Base-by-base conservation (phyloP, 768 basidiomycete genomes). In the Pleurotus ostreatus region DNA sequence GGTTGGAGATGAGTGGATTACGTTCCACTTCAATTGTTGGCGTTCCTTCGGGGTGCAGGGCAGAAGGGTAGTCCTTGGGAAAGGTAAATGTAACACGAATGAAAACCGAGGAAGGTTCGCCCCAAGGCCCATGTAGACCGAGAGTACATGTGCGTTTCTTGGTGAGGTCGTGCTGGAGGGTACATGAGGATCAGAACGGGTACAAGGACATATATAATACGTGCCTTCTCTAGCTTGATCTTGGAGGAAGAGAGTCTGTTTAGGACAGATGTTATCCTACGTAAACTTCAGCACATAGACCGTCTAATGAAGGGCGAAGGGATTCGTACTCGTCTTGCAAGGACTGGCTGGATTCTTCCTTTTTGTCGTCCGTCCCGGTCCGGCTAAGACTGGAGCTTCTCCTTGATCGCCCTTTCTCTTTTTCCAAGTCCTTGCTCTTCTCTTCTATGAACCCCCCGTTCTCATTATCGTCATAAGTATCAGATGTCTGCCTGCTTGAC, bases 101-200 rank as follows among this genome's bases (percentile, higher is more conserved):
- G 71, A 92, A 94, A 5, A 89, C 88, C 16, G 86, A 88, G 9
- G 86, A 87, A 0, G 80, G 82, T 55, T 88, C 88, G n/a, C 90
- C 92, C 94, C 94, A 95, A 2, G 93, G 94, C 2, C 92, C 92
- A 60, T 92, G 85, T 43, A 98, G 73, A 3, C 92, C 90, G 46
- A 97, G 77, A 1, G 92, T 94, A 62, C 92, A 91, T 12, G 84
- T 88, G 8, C 92, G 83, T 62, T 80, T 84, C 66, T 88, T 89
- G 6, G 77, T 75, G 39, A 89, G 72, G 55, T 89, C 88, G 45
- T 83, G 82, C 86, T 88, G 60, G 2, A 49, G 48, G 41, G 46
- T 15, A 61, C 30, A 9, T 41, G 30, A 13, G 63, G 51, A 30
- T n/a, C 46, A 5, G 26, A n/a, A 12, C 37, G 26, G 15, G 43